Evolutionary conservation across 352 stramenopile genomes (phyloP), one percentile per base, ranked within the genome.

Genomic region (Globisporangium nagaii): DNA sequence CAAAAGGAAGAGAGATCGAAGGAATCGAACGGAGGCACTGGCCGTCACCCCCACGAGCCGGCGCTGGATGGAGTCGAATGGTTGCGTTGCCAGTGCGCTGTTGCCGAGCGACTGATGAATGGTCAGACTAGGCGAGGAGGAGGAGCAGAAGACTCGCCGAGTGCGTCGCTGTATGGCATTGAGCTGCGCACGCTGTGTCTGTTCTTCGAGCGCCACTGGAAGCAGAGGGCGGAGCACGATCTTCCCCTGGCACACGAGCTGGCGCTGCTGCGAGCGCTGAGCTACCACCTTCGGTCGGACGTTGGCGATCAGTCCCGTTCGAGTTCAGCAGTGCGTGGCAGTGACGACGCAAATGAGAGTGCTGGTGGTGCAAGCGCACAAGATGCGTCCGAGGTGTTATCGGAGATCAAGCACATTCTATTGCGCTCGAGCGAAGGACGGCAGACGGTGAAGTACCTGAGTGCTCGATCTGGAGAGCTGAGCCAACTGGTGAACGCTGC

Each of bases 381-480:
- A 24, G 25, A 25, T 39, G 25, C 1, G 13, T 11, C 31, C 10
- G 24, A 51, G 6, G 17, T 36, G 1, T n/a, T n/a, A n/a, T 56
- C 46, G 8, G 36, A 46, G 7, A 41, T 31, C 45, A 65, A 50
- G 11, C 19, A 22, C 9, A 6, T 63, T 11, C 32, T 88, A 1
- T 53, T 81, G 3, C 51, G 51, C 4, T 68, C 42, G 1, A 75
- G 48, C 53, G 75, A 88, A 63, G 79, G 79, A 3, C 66, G 62
- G 12, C 66, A 51, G 20, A 68, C 75, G 53, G 20, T 90, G 2
- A 83, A 77, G 54, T 87, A 83, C 45, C 32, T 90, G 32, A 66
- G 60, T 11, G 43, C 57, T 37, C 70, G 70, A 11, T 58, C 67
- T 25, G 59, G 67, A 19, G 65, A 77, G 3, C 68, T 62, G 24